Evolutionary conservation across 257 asterid species (phyloP).

Genomic region (Asclepias syriaca): DNA sequence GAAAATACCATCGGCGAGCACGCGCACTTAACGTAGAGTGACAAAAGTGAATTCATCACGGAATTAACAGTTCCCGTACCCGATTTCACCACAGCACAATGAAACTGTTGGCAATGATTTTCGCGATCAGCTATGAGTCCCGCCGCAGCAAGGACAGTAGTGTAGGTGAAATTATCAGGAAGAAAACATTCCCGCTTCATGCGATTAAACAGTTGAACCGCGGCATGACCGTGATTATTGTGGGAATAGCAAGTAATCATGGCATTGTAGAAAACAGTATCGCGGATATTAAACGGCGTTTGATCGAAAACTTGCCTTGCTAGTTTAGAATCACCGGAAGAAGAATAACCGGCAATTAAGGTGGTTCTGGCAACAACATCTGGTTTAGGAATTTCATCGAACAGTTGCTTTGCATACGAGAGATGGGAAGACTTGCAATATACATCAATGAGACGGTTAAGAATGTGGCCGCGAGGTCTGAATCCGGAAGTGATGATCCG

Average conservation of each 20-base stretch:
- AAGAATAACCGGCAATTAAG: constrained; percentile 49
- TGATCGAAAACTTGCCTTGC: constrained; percentile 41
- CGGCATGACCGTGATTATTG: constrained; percentile 50
- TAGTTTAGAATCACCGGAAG: constrained; percentile 35
- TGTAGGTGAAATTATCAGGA: constrained; percentile 52
- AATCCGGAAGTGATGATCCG: constrained; percentile 58
- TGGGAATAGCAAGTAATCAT: constrained; percentile 63
- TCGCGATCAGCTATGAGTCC: constrained; percentile 52
- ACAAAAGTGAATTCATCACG: constrained; percentile 55
- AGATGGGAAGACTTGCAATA: constrained; percentile 47
- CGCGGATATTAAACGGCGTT: constrained; percentile 47
- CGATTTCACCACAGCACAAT: constrained; percentile 49
- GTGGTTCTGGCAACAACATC: constrained; percentile 65
- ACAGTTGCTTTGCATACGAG: constrained; percentile 46
- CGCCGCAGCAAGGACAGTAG: constrained; percentile 51
- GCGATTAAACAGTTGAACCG: constrained; percentile 41
- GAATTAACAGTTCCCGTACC: constrained; percentile 44
- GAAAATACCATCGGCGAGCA: constrained; percentile 41
- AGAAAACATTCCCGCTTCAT: constrained; percentile 39
- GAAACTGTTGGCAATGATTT: constrained; percentile 56
- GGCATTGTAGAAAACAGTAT: constrained; percentile 47
- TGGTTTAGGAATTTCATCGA: constrained; percentile 62
- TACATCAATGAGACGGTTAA: constrained; percentile 46
- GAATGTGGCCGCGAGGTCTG: constrained; percentile 46
- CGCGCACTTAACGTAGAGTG: constrained; percentile 61